phyloP scores from a whole-genome alignment of 352 stramenopile genomes.

The Pythium angustatum region DNA sequence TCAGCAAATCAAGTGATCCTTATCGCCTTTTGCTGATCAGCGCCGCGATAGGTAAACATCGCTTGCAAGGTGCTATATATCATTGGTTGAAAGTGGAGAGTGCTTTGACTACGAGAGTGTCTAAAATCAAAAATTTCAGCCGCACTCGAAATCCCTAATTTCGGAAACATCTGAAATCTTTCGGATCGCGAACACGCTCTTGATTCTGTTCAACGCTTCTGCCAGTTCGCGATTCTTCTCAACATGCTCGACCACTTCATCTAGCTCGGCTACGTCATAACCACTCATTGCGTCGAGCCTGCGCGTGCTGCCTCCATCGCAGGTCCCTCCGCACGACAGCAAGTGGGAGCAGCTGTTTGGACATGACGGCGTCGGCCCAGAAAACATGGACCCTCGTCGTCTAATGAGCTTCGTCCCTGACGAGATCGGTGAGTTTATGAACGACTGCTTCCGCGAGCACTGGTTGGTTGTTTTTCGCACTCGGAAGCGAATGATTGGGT shows the following conservation, averaged over 20 bases:
- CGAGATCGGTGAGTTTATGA: background rate
- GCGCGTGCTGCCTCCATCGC: background rate
- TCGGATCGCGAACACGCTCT: background rate
- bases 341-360: background rate
- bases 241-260: conserved; percentile 10
- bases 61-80: too few relatives aligned
- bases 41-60: too few relatives aligned
- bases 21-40: too few relatives aligned
- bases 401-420: background rate
- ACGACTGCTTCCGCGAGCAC: background rate
- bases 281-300: background rate
- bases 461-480: background rate
- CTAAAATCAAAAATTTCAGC: background rate
- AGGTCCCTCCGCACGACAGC: background rate
- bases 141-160: background rate
- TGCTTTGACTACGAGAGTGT: too few relatives aligned
- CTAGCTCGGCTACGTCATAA: background rate
- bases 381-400: background rate
- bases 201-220: background rate
- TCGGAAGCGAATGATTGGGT: conserved; percentile 4
- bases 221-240: background rate
- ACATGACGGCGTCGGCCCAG: background rate
- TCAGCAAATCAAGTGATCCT: too few relatives aligned
- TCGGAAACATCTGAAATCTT: background rate
- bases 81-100: too few relatives aligned